Evolutionary conservation across 2,329 filamentous ascomycete species (phyloP).

Genomic region (Pseudocercospora ulei): DNA sequence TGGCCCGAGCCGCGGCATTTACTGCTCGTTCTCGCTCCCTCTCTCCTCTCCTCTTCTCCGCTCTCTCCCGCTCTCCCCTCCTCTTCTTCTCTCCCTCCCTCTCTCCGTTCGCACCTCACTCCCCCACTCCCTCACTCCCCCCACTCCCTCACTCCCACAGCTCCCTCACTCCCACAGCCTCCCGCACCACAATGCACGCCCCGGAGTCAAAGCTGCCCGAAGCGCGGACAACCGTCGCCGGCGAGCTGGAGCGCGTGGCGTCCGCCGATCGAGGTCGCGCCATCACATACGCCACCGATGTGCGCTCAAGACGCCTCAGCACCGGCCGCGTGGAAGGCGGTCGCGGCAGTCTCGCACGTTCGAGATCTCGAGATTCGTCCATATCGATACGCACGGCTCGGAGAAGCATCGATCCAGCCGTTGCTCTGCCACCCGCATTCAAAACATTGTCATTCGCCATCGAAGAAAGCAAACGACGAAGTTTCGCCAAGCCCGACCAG

Average conservation of each 20-base stretch:
- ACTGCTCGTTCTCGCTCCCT: background rate
- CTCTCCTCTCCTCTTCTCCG: conserved; percentile 2
- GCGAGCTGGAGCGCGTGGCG: conserved; percentile 15
- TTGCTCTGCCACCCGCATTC: conserved; percentile 40
- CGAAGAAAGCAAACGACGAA: conserved; percentile 31
- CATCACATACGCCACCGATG: conserved; percentile 22
- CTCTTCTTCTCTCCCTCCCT: background rate
- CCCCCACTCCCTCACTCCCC: background rate
- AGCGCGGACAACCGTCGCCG: conserved; percentile 12
- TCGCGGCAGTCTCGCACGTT: conserved; percentile 15
- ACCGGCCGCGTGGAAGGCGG: conserved; percentile 13
- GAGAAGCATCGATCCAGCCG: conserved; percentile 37
- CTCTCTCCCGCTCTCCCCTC: background rate
- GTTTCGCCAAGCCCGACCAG: conserved; percentile 24
- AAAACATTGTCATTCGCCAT: conserved; percentile 41
- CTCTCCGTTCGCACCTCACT: too few species aligned
- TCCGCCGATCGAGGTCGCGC: conserved; percentile 16
- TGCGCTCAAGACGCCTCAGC: conserved; percentile 14
- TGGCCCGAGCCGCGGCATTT: background rate
- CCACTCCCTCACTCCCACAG: background rate
- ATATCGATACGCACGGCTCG: conserved; percentile 35
- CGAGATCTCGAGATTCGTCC: conserved; percentile 27
- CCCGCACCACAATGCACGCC: conserved; percentile 10
- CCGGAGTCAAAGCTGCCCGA: conserved; percentile 10
- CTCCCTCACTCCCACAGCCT: background rate